Evolutionary conservation across 2,329 filamentous ascomycete genomes (phyloP).

Genomic region (Apiospora rasikravindrae): DNA sequence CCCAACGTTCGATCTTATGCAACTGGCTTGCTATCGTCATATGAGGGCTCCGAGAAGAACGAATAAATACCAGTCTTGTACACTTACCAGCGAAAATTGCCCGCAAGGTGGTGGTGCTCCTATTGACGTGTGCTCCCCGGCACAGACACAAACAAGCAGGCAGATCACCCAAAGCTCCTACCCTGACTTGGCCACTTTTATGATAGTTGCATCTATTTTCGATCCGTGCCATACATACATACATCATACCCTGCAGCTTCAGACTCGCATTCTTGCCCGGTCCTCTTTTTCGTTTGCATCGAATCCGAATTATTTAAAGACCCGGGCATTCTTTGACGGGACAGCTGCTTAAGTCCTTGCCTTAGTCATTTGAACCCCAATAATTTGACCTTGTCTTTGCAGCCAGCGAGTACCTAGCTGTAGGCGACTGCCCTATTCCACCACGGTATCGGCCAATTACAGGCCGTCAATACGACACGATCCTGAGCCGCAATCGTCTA

Average conservation of each 20-base stretch:
- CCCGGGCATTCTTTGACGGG: background rate
- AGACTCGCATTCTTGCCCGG: background rate
- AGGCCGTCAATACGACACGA: conserved; percentile 36
- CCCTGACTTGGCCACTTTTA: background rate
- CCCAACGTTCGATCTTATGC: background rate
- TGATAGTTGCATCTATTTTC: background rate
- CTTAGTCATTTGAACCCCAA: background rate
- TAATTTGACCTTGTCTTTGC: background rate
- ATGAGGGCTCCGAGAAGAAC: background rate
- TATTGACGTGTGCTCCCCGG: background rate
- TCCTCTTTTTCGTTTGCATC: background rate
- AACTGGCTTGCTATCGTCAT: conserved; percentile 1
- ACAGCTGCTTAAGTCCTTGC: background rate
- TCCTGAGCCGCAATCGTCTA: conserved; percentile 34
- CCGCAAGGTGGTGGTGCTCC: background rate
- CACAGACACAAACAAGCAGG: background rate
- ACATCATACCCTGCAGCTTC: background rate
- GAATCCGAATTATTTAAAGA: background rate
- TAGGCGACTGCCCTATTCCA: background rate
- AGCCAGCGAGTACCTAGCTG: background rate
- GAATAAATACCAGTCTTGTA: background rate
- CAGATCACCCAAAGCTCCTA: background rate
- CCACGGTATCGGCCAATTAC: conserved; percentile 38
- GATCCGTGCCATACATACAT: background rate
- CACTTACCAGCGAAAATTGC: background rate